Evolutionary conservation across 176 grass and related monocot genomes (phyloP), one percentile per base, ranked within the genome.

Genomic region (Zoysia pacifica): DNA sequence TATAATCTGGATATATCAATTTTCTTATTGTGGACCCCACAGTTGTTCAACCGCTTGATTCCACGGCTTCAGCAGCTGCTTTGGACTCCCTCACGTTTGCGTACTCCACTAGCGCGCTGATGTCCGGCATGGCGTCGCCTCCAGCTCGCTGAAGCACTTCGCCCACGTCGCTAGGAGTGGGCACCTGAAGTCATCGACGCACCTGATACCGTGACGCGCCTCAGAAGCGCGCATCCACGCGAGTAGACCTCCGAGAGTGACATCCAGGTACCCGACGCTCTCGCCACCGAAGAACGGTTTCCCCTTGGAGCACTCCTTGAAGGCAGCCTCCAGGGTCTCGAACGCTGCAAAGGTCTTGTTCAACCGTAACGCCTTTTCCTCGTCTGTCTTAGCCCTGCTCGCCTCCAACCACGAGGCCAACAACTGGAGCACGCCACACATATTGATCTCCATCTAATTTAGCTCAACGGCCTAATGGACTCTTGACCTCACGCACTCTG

Each of bases 281-380:
- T 89, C 83, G 48, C 90, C 90, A 16, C 63, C 79, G 35, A 92
- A 92, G 86, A 92, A 92, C 36, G 18, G 48, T 19, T 73, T 77
- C 9, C 58, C 79, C 9, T 60, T 19, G 8, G 76, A 73, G 72
- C 52, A 88, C 42, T 72, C 55, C 35, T 11, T 43, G 18, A 91
- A 75, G 1, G 78, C 86, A 11, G 49, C 60, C 63, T 88, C 90
- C 53, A 92, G 8, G 0, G 28, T 45, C 28, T 63, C 68, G 2
- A 83, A 12, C 19, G 59, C 65, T 0, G 11, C 11, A 5, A 76
- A 0, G 5, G 81, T 10, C 37, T 78, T 70, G 50, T 78, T 83
- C 63, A 56, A 3, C 48, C 48, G 18, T 20, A 79, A 84, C 0
- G 45, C 65, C 70, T 58, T 90, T 40, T 81, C 74, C 45, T 76